Evolutionary conservation across 2,329 filamentous ascomycete species (phyloP), one percentile per base, ranked within the genome.

Genomic region (Sarocladium oryzae): DNA sequence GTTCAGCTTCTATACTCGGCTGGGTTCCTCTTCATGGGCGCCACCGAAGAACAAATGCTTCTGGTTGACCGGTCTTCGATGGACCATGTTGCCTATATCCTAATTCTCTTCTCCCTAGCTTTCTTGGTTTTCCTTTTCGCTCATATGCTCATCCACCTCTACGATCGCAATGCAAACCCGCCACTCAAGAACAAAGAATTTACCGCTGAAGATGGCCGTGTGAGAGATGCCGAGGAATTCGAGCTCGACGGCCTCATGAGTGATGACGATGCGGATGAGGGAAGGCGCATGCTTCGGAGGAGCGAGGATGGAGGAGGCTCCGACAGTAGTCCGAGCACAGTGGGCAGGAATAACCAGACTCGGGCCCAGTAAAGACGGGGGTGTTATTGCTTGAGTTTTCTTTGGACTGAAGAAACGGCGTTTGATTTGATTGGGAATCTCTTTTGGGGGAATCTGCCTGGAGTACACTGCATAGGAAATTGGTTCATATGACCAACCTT

Each of bases 11-110:
- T 99, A 24, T 95, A 88, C 62, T 90, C 91, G 5, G 87, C 91
- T 3, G 93, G 93, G 1, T 96, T 97, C 71, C 77, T 99, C 36
- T 99, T 99, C 72, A 95, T 97, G 90, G 88, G 89, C 28, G 92
- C 93, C 15, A 97, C 90, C 1, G 93, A 97, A 66, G 91, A 99
- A 70, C 93, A 97, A 69, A 96, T 97, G 88, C 63, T 75, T 20
- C 74, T 96, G 2, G 75, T 97, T 4, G 77, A 81, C 36, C 74
- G 81, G 35, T 86, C 88, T 0, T 78, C 84, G 53, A 84, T 97
- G 61, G 90, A 90, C 23, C 89, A 95, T 62, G 88, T 97, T 37
- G 86, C 91, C 4, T 99, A 97, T 66, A 82, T 97, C 36, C 77
- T 99, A 23, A 91, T 97, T 50, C 73, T 96, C 9, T 97, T 87